phyloP scores from a whole-genome alignment of 2,329 filamentous ascomycete species.

The Fusarium phyllophilum region DNA sequence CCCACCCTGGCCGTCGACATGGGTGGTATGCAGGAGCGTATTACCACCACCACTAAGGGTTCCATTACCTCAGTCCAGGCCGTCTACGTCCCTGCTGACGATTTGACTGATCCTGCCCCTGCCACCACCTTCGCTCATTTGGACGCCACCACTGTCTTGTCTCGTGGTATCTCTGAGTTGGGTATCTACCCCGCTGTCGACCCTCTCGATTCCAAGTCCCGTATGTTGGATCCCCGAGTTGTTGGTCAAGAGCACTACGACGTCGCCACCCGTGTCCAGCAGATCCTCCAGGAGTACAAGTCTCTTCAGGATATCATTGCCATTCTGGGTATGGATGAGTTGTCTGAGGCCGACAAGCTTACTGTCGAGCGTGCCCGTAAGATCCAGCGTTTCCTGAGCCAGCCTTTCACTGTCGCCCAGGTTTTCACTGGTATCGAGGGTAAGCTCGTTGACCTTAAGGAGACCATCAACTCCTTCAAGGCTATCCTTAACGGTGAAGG shows the following conservation, averaged over 20 bases:
- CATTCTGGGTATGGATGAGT: conserved; percentile 99
- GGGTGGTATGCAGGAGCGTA: conserved; percentile 99
- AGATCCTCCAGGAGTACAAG: conserved; percentile 99
- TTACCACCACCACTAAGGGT: conserved; percentile 99
- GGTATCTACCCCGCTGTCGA: conserved; percentile 99
- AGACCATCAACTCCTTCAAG: conserved; percentile 98
- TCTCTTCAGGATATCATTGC: conserved; percentile 99
- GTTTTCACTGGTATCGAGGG: conserved; percentile 96
- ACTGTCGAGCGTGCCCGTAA: conserved; percentile 99
- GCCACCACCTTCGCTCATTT: conserved; percentile 99
- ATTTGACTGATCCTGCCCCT: conserved; percentile 99
- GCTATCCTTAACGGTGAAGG: conserved; percentile 93
- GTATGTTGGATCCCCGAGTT: conserved; percentile 99
- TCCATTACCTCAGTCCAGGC: conserved; percentile 99
- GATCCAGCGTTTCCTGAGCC: conserved; percentile 99
- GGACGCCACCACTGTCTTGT: conserved; percentile 99
- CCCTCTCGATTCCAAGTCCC: conserved; percentile 98
- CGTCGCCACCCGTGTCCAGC: conserved; percentile 93
- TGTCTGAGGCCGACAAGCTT: conserved; percentile 99
- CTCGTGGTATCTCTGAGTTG: conserved; percentile 99
- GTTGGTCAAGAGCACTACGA: conserved; percentile 98
- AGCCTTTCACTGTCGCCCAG: conserved; percentile 92
- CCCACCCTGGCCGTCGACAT: conserved; percentile 98
- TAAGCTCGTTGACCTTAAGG: conserved; percentile 96
- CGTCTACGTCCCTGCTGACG: conserved; percentile 99